phyloP scores from a whole-genome alignment of 2,329 filamentous ascomycete genomes.

The Aspergillus sp. region DNA sequence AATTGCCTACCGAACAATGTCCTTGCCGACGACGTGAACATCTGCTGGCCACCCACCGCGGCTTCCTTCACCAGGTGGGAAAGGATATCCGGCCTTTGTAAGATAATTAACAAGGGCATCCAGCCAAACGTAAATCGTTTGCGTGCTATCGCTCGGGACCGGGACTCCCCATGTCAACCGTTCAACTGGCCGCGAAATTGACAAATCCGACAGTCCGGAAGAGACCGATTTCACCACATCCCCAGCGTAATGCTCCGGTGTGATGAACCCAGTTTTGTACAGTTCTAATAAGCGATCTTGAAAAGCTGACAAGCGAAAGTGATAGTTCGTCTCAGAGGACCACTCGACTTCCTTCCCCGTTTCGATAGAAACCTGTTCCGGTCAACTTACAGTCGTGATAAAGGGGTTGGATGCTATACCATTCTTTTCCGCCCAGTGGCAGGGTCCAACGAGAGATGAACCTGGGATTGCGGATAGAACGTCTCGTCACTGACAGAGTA shows the following conservation, averaged over 20 bases:
- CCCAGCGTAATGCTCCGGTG: conserved; percentile 70
- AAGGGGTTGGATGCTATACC: conserved; percentile 41
- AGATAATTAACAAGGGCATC: conserved; percentile 94
- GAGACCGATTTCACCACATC: conserved; percentile 76
- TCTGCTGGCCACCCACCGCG: conserved; percentile 82
- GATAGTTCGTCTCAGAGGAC: conserved; percentile 90
- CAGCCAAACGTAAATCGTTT: conserved; percentile 98
- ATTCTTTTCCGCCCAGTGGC: conserved; percentile 79
- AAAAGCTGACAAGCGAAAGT: conserved; percentile 86
- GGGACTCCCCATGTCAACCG: conserved; percentile 84
- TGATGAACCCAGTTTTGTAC: conserved; percentile 78
- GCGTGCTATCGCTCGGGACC: conserved; percentile 77
- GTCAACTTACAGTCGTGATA: conserved; percentile 12
- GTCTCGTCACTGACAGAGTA: conserved; percentile 97
- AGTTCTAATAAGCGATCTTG: conserved; percentile 75
- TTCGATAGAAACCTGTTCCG: conserved; percentile 64
- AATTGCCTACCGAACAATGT: conserved; percentile 69
- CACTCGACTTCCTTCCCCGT: conserved; percentile 93
- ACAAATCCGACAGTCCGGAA: conserved; percentile 79
- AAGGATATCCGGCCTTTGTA: conserved; percentile 81
- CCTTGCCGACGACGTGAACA: conserved; percentile 91
- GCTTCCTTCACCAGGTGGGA: conserved; percentile 63
- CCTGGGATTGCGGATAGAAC: conserved; percentile 78
- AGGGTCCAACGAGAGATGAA: conserved; percentile 73
- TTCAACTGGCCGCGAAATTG: conserved; percentile 76